Conservation (phyloP, 805 yeast species). For the Metschnikowia colocasiae region DNA sequence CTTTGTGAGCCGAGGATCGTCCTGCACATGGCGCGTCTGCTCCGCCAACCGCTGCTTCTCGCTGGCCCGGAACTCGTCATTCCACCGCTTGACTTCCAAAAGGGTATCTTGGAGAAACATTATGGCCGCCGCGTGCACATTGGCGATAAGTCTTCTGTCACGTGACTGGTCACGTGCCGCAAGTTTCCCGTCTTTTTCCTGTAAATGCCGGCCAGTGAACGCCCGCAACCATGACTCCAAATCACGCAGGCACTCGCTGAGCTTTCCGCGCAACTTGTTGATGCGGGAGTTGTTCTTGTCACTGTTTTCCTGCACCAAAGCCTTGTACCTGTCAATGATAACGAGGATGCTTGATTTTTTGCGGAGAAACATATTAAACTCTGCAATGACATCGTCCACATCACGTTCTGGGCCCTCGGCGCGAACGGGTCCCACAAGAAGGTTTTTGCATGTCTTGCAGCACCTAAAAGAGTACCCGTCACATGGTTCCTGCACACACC, state of each 20-base stretch:
- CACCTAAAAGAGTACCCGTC: constrained; percentile 42
- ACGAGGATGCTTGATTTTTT: constrained; percentile 22
- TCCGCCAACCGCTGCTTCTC: constrained; percentile 22
- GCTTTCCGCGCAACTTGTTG: constrained; percentile 22
- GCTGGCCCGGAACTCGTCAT: constrained; percentile 38
- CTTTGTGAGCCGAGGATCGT: constrained; percentile 38
- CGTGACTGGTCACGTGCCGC: not conserved
- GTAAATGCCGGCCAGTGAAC: constrained; percentile 21
- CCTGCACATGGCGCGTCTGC: constrained; percentile 5
- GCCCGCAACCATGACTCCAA: constrained; percentile 25
- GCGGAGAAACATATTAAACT: constrained; percentile 22
- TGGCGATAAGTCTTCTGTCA: constrained; percentile 31
- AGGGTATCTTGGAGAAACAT: constrained; percentile 65
- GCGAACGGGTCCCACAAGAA: constrained; percentile 44
- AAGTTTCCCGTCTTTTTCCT: not conserved
- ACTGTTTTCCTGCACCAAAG: constrained; percentile 10
- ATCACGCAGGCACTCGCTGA: constrained; percentile 28
- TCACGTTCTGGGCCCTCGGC: not conserved
- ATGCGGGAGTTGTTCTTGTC: constrained; percentile 16
- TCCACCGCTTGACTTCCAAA: constrained; percentile 59
- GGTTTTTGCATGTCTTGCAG: constrained; percentile 66
- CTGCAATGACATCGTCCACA: constrained; percentile 6
- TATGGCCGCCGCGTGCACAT: constrained; percentile 56
- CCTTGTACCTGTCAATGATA: constrained; percentile 23
- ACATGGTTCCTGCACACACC: not conserved